phyloP scores from a whole-genome alignment of 495 filamentous ascomycete genomes.

The Penicillium mononematosum region DNA sequence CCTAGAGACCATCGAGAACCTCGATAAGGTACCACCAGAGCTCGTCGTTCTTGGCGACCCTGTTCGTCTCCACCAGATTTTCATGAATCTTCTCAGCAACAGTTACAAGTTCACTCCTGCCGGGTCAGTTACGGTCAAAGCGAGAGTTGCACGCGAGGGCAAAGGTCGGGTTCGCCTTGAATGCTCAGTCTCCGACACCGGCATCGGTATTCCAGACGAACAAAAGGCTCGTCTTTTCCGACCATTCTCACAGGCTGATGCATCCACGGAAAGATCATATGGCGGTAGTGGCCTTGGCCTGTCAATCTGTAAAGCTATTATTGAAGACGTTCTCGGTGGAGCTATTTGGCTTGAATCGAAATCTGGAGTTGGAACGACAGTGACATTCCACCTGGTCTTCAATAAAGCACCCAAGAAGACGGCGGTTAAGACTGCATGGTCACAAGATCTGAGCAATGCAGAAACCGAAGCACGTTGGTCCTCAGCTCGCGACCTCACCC shows the following conservation, averaged over 20 bases:
- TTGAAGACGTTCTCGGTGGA: constrained; percentile 86
- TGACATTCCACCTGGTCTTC: constrained; percentile 80
- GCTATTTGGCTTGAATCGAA: constrained; percentile 77
- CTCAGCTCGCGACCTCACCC: constrained; percentile 57
- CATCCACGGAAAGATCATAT: constrained; percentile 80
- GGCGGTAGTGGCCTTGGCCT: constrained; percentile 88
- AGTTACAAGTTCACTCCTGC: constrained; percentile 91
- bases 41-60: constrained; percentile 88
- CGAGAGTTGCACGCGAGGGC: constrained; percentile 66
- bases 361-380: constrained; percentile 75
- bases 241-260: constrained; percentile 88
- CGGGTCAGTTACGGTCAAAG: constrained; percentile 78
- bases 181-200: constrained; percentile 86
- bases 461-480: constrained; percentile 31
- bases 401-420: constrained; percentile 67
- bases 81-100: constrained; percentile 91
- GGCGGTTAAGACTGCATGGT: constrained; percentile 57
- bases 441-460: constrained; percentile 41
- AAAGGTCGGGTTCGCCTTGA: constrained; percentile 68
- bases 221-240: constrained; percentile 82
- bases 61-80: constrained; percentile 85
- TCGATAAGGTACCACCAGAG: constrained; percentile 61
- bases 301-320: constrained; percentile 92
- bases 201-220: constrained; percentile 81
- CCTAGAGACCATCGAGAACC: constrained; percentile 68